phyloP scores from a whole-genome alignment of 1,139 yeast genomes.

The Protomyces inundatus region DNA sequence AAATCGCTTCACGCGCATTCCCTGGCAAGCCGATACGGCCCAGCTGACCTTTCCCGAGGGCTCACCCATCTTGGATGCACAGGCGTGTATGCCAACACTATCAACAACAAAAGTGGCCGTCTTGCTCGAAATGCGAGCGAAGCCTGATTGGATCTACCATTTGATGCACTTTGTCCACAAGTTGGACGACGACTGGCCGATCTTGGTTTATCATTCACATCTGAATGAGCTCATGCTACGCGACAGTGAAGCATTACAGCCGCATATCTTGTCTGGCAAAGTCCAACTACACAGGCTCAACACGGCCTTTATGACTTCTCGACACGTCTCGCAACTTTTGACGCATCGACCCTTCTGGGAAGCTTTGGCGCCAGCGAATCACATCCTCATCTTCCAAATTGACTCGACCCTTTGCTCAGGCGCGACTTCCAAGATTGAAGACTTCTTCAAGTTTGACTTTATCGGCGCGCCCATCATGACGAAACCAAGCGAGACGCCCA shows the following conservation, averaged over 20 bases:
- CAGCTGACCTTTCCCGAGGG: neutral
- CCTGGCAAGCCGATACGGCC: neutral
- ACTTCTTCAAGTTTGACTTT: slow-evolving; percentile 15
- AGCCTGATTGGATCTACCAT: slow-evolving; percentile 4
- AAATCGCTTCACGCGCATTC: neutral
- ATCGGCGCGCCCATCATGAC: slow-evolving; percentile 14
- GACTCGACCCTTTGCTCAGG: slow-evolving; percentile 13
- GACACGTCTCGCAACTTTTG: neutral
- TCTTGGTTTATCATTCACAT: slow-evolving; percentile 8
- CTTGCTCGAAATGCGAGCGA: slow-evolving; percentile 4
- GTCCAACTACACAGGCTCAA: neutral
- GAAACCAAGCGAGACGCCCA: neutral
- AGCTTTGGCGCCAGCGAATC: slow-evolving; percentile 16
- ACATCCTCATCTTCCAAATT: slow-evolving; percentile 10
- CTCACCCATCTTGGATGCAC: neutral
- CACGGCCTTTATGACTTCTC: neutral
- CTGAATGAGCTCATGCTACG: slow-evolving; percentile 6
- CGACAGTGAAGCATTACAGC: neutral
- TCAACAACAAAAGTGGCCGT: slow-evolving; percentile 7
- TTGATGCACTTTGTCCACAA: slow-evolving; percentile 4
- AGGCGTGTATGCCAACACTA: neutral
- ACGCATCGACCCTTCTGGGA: slow-evolving; percentile 7
- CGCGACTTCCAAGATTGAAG: slow-evolving; percentile 5
- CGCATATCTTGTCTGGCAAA: slow-evolving; percentile 2
- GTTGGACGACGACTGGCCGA: slow-evolving; percentile 17